Evolutionary conservation across 108 stramenopile genomes (phyloP), one percentile per base, ranked within the genome.

Genomic region (Cyclostephanos tholiformis): DNA sequence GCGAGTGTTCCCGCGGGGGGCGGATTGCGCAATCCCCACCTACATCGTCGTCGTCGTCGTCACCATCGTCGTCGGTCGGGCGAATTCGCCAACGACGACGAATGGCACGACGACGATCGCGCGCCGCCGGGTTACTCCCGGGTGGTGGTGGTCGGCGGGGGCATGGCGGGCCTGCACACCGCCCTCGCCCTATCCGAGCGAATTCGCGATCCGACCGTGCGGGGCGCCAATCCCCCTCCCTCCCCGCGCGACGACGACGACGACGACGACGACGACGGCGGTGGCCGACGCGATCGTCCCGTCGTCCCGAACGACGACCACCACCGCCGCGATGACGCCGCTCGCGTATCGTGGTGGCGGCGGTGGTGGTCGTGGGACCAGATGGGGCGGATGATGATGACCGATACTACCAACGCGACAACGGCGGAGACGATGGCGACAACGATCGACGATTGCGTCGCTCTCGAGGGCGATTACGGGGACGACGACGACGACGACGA

Each of bases 91-190:
- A n/a, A 41, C 29, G 20, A 41, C 32, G 38, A 19, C 6, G 16
- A 36, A 4, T 25, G 0, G 12, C 32, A 43, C 22, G 12, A 41
- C 29, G 20, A 41, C 32, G 38, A 19, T 1, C 35, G 3, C 14
- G 20, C 12, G 17, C 44, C 50, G 10, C 70, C 60, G 61, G 36
- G 32, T 1, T 70, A 77, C 41, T 63, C 69, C 12, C 35, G 63
- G 29, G 38, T 77, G n/a, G 76, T 77, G 0, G 69, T 77, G 8
- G 76, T 77, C 10, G 76, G 76, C 6, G 76, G 76, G 20, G 76
- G 76, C 22, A 70, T 77, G 68, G 76, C 76, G 27, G 76, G 76
- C 4, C 20, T 77, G 17, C 76, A 77, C 49, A 70, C 69, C 36
- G 76, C 76, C 14, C 39, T 77, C 29, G 67, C 67, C 26, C 41